Evolutionary conservation across 768 basidiomycete genomes (phyloP).

Genomic region (Strobilomyces echinocephalus): DNA sequence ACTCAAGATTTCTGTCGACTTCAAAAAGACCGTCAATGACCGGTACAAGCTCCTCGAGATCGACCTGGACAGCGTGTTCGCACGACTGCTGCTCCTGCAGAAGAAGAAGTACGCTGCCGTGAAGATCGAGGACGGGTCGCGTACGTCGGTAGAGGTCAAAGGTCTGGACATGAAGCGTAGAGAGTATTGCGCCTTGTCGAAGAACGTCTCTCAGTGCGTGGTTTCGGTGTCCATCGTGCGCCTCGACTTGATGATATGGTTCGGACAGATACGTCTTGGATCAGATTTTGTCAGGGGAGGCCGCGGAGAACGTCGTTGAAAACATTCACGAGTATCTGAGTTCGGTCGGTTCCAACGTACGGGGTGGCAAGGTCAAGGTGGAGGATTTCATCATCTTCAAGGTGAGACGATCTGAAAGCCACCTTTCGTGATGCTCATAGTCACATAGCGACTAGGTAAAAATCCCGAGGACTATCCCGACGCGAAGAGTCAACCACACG

Average conservation of each 20-base stretch:
- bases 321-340: slow-evolving; percentile 90
- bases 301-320: slow-evolving; percentile 84
- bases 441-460: slow-evolving; percentile 81
- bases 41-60: slow-evolving; percentile 94
- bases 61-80: slow-evolving; percentile 91
- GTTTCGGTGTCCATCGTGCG: neutral
- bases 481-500: slow-evolving; percentile 91
- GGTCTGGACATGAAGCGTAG: slow-evolving; percentile 98
- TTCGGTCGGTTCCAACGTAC: slow-evolving; percentile 71
- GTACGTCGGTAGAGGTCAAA: slow-evolving; percentile 84
- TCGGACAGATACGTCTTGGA: slow-evolving; percentile 76
- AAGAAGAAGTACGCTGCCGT: slow-evolving; percentile 99
- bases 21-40: slow-evolving; percentile 97
- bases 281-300: slow-evolving; percentile 86
- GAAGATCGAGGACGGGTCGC: slow-evolving; percentile 81
- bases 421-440: neutral
- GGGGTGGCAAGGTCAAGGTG: slow-evolving; percentile 70
- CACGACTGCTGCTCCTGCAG: slow-evolving; percentile 85
- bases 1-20: slow-evolving; percentile 81
- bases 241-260: slow-evolving; percentile 2
- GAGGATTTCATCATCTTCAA: slow-evolving; percentile 96
- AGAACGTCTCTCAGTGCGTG: slow-evolving; percentile 85
- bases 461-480: slow-evolving; percentile 97
- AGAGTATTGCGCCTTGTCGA: slow-evolving; percentile 91
- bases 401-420: slow-evolving; percentile 38